A percentile compares a stretch with the other conserved stretches of the same genome.
phyloP scores from a whole-genome alignment of 1,284 basidiomycete species.

The Inonotus obliquus region DNA sequence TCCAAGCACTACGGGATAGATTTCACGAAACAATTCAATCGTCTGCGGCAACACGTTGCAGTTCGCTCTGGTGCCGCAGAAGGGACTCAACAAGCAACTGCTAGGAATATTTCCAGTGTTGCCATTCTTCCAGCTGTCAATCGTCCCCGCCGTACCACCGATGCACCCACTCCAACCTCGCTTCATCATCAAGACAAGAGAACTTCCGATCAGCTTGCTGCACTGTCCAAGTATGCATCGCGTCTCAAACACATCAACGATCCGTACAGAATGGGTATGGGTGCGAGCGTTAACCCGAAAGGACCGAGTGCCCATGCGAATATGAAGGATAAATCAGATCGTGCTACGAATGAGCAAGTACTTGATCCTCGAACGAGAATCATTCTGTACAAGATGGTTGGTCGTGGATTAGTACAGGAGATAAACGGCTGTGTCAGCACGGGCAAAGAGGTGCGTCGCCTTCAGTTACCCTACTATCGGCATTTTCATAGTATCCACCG shows the following conservation, averaged over 20 bases:
- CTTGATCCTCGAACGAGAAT: constrained; percentile 87
- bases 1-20: constrained; percentile 43
- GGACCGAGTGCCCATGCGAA: constrained; percentile 83
- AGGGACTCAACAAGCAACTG: constrained; percentile 45
- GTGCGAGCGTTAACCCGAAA: constrained; percentile 84
- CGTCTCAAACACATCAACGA: constrained; percentile 64
- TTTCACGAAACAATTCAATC: constrained; percentile 96
- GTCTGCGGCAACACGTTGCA: constrained; percentile 79
- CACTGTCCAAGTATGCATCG: constrained; percentile 66
- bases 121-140: constrained; percentile 72
- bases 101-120: constrained; percentile 42
- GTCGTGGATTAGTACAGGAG: constrained; percentile 77
- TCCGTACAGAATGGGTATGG: constrained; percentile 73
- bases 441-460: constrained; percentile 78
- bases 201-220: constrained; percentile 62
- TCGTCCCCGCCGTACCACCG: constrained; percentile 39
- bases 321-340: constrained; percentile 88
- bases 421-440: constrained; percentile 94
- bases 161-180: constrained; percentile 18
- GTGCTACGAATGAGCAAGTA: constrained; percentile 93
- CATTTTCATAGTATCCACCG: background rate
- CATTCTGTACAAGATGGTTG: constrained; percentile 92
- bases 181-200: constrained; percentile 41
- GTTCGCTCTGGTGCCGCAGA: constrained; percentile 64
- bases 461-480: background rate